Conservation (phyloP, 2,329 filamentous ascomycete genomes). For the Colletotrichum navitas region DNA sequence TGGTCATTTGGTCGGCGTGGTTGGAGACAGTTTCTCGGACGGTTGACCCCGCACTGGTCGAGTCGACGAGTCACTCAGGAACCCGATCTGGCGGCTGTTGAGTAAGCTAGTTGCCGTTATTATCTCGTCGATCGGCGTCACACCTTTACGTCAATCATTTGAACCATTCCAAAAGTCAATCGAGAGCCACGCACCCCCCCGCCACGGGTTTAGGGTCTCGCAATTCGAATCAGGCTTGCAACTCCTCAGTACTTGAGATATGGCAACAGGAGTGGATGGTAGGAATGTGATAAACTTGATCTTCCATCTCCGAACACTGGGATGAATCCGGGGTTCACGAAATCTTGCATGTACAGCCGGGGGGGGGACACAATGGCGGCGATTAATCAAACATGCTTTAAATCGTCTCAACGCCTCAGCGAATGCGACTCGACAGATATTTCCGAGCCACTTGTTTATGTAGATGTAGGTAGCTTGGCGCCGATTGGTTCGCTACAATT, state of each 20-base stretch:
- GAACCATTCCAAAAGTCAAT: slow-evolving; percentile 8
- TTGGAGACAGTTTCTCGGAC: neutral
- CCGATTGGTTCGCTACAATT: neutral
- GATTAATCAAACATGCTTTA: neutral
- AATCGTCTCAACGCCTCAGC: neutral
- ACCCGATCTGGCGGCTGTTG: neutral
- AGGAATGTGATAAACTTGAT: too few species aligned
- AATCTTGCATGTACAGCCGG: neutral
- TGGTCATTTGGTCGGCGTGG: neutral
- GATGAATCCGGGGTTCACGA: neutral
- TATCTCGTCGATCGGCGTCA: slow-evolving; percentile 11
- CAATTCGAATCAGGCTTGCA: neutral
- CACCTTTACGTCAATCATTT: slow-evolving; percentile 32
- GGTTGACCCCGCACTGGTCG: slow-evolving; percentile 30
- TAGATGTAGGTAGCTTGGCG: neutral
- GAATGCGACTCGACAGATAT: neutral
- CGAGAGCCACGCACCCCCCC: neutral
- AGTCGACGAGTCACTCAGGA: neutral
- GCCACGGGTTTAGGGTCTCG: too few species aligned
- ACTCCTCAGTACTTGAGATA: too few species aligned
- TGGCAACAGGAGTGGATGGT: too few species aligned
- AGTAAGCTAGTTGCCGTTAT: slow-evolving; percentile 14
- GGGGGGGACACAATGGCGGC: neutral
- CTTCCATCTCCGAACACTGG: neutral
- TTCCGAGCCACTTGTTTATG: neutral